phyloP scores from a whole-genome alignment of 805 yeast genomes.

The Metschnikowia koreensis region DNA sequence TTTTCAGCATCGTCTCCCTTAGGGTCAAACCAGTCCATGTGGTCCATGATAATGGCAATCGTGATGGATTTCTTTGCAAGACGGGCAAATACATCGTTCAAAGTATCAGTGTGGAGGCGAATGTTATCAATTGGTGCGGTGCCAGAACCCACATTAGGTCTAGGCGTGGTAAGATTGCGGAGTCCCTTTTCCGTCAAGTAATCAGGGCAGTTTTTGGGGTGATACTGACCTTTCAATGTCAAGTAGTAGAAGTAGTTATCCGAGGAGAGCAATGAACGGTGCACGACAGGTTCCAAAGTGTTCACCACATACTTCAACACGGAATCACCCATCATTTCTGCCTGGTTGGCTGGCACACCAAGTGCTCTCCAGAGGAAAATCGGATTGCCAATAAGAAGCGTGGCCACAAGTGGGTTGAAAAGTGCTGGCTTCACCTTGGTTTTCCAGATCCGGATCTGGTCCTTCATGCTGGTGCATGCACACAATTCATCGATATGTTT shows the following conservation, averaged over 20 bases:
- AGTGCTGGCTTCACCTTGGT: slow-evolving; percentile 62
- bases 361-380: slow-evolving; percentile 85
- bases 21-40: slow-evolving; percentile 88
- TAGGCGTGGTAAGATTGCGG: slow-evolving; percentile 42
- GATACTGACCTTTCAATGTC: slow-evolving; percentile 59
- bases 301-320: slow-evolving; percentile 70
- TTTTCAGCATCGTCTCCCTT: slow-evolving; percentile 58
- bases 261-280: slow-evolving; percentile 57
- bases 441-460: slow-evolving; percentile 67
- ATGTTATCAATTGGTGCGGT: slow-evolving; percentile 62
- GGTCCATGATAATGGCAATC: slow-evolving; percentile 84
- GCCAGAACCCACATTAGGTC: slow-evolving; percentile 12
- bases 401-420: slow-evolving; percentile 67
- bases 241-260: slow-evolving; percentile 82
- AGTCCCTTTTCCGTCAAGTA: slow-evolving; percentile 63
- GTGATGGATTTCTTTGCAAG: slow-evolving; percentile 61
- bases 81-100: slow-evolving; percentile 72
- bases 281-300: slow-evolving; percentile 73
- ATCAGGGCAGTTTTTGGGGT: slow-evolving; percentile 68
- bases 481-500: slow-evolving; percentile 56
- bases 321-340: slow-evolving; percentile 72
- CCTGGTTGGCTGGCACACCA: slow-evolving; percentile 87
- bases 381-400: slow-evolving; percentile 73
- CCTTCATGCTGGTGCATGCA: slow-evolving; percentile 52
- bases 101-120: slow-evolving; percentile 75